phyloP scores from a whole-genome alignment of 2,329 filamentous ascomycete genomes.

The Xylariaceae sp. region DNA sequence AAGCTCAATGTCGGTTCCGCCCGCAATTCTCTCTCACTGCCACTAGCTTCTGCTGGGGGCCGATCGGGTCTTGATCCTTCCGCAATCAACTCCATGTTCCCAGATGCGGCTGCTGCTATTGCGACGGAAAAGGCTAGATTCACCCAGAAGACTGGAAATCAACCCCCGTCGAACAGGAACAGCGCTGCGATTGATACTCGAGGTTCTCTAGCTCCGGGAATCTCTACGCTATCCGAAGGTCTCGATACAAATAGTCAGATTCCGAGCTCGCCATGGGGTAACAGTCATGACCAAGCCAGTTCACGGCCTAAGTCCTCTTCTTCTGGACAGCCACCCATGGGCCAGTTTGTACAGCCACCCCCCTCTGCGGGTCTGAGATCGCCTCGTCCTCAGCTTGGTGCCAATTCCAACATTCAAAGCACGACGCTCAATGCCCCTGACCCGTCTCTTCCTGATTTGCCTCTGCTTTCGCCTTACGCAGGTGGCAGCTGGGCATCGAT shows the following conservation, averaged over 20 bases:
- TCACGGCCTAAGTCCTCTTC: slow-evolving; percentile 72
- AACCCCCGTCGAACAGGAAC: slow-evolving; percentile 87
- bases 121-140: slow-evolving; percentile 97
- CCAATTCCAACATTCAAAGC: slow-evolving; percentile 69
- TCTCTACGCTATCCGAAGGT: slow-evolving; percentile 63
- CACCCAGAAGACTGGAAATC: slow-evolving; percentile 87
- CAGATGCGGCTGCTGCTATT: slow-evolving; percentile 96
- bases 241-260: slow-evolving; percentile 57
- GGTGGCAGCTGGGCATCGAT: slow-evolving; percentile 98
- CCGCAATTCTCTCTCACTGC: slow-evolving; percentile 78
- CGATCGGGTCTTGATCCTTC: slow-evolving; percentile 91
- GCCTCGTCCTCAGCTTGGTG: slow-evolving; percentile 62
- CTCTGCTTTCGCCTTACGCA: slow-evolving; percentile 78
- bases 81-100: slow-evolving; percentile 98
- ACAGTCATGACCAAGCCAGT: slow-evolving; percentile 44
- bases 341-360: slow-evolving; percentile 84
- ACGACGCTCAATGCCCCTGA: slow-evolving; percentile 75
- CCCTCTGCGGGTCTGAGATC: slow-evolving; percentile 73
- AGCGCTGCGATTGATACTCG: slow-evolving; percentile 76
- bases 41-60: slow-evolving; percentile 74
- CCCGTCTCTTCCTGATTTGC: slow-evolving; percentile 63
- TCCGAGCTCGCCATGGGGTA: slow-evolving; percentile 77
- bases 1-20: slow-evolving; percentile 85
- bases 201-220: slow-evolving; percentile 67
- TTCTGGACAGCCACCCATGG: slow-evolving; percentile 78